Percentiles rank a stretch among this genome's conserved stretches.
Conservation (phyloP, 148 eudicot genomes). For the Oxyria digyna region DNA sequence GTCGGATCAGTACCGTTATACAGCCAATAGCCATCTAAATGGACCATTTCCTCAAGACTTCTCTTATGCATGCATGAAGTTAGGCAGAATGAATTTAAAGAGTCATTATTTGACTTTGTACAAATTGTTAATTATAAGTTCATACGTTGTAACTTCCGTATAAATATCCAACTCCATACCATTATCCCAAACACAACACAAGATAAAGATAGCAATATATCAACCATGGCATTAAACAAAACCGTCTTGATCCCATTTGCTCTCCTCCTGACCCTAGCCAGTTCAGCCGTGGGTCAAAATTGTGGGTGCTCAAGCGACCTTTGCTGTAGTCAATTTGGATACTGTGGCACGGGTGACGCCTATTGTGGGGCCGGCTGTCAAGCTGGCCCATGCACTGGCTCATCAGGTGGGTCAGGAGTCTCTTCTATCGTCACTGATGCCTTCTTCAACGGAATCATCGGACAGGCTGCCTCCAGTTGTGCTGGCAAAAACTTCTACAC, state of each 20-base stretch:
- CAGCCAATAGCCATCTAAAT: no score
- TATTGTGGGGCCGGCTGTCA: constrained; percentile 11
- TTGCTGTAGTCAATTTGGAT: constrained; percentile 10
- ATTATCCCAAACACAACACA: background rate
- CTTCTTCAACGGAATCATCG: background rate
- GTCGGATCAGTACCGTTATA: no score
- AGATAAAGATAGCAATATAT: background rate
- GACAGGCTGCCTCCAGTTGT: background rate
- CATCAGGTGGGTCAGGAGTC: background rate
- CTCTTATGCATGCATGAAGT: no score
- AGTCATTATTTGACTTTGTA: no score
- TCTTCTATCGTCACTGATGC: constrained; percentile 15
- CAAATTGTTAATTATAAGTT: no score
- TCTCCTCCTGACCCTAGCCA: background rate
- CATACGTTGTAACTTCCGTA: background rate
- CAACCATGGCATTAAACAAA: background rate
- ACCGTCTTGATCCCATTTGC: background rate
- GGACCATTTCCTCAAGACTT: background rate
- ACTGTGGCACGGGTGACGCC: constrained; percentile 4
- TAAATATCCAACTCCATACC: background rate
- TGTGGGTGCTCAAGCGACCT: constrained; percentile 3
- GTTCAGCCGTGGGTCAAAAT: constrained; percentile 1
- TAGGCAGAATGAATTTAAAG: no score
- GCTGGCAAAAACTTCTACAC: constrained; percentile 8
- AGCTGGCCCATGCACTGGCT: constrained; percentile 4